Conservation (phyloP, 768 basidiomycete species). For the Mycena filopes region DNA sequence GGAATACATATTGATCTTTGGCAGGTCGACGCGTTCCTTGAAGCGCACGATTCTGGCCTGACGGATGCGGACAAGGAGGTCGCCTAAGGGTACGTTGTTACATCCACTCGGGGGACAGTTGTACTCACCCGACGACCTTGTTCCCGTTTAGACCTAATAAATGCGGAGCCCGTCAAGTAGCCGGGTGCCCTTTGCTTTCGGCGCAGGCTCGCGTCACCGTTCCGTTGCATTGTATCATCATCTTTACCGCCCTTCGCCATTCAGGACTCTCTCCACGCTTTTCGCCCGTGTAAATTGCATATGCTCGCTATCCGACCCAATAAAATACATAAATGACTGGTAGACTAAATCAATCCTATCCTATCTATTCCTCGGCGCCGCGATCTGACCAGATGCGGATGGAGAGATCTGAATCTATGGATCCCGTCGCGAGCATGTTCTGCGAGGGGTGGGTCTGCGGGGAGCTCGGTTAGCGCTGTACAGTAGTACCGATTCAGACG, state of each 20-base stretch:
- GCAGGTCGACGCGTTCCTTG: constrained; percentile 92
- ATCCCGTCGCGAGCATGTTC: constrained; percentile 89
- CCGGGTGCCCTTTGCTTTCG: constrained; percentile 5
- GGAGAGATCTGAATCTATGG: constrained; percentile 84
- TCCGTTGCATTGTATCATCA: constrained; percentile 27
- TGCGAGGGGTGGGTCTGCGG: constrained; percentile 83
- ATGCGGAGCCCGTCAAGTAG: constrained; percentile 69
- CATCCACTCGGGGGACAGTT: background rate
- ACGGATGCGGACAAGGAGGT: constrained; percentile 83
- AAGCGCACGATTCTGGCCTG: constrained; percentile 90
- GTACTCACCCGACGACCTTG: constrained; percentile 24
- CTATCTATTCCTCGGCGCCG: constrained; percentile 32
- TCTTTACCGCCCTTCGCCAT: background rate
- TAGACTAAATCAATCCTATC: constrained; percentile 19
- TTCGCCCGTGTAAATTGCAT: constrained; percentile 29
- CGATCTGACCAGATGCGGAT: constrained; percentile 87
- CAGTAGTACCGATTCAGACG: constrained; percentile 21
- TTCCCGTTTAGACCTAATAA: constrained; percentile 59
- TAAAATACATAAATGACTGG: constrained; percentile 20
- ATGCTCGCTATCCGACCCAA: constrained; percentile 25
- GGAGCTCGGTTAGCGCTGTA: constrained; percentile 14
- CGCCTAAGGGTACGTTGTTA: constrained; percentile 69
- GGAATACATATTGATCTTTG: constrained; percentile 3
- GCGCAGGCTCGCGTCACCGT: constrained; percentile 2
- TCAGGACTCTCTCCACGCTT: constrained; percentile 20